Evolutionary conservation across 2,329 filamentous ascomycete species (phyloP), one percentile per base, ranked within the genome.

Genomic region (Fusarium keratoplasticum): DNA sequence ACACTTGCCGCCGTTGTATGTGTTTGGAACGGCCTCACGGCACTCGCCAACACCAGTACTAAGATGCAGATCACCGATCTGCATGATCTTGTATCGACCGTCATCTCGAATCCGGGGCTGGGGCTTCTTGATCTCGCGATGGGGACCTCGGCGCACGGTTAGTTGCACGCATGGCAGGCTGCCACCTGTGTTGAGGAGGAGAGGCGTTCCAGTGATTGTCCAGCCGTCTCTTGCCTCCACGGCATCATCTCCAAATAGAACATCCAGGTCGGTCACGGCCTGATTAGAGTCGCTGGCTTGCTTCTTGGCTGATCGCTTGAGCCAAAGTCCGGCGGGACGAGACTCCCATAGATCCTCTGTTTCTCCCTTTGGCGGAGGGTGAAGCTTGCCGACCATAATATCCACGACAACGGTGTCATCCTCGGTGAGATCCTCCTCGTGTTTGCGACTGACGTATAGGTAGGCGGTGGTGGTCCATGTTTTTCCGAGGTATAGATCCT

Each of bases 11-110:
- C 91, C 92, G 61, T 94, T 90, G 74, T 90, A 89, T 57, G 88
- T 89, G 71, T 91, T 89, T 0, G 95, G 95, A 75, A 96, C 88
- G n/a, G 95, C 90, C 77, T 99, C 95, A 74, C 96, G 91, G 80
- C 96, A 99, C 52, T 84, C 84, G 11, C 96, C 96, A 6, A 95
- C 88, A 11, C 96, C 96, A 3, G 96, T 99, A 79, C 95, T 96
- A 65, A 99, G 85, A 83, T 99, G 96, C 70, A 98, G 85, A 84
- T 99, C 96, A n/a, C 95, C 93, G 64, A 97, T 87, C 83, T 99
- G 96, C 89, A 99, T 91, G 74, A 99, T 98, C 86, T 98, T 98
- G 86, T 98, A 98, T 77, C 93, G 95, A 33, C 96, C 96, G 80
- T 96, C 95, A 71, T 97, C 95, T 50, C 90, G 89, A 72, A 99